Base-by-base conservation (phyloP, 2,329 filamentous ascomycete genomes). In the Diaporthe capsici region DNA sequence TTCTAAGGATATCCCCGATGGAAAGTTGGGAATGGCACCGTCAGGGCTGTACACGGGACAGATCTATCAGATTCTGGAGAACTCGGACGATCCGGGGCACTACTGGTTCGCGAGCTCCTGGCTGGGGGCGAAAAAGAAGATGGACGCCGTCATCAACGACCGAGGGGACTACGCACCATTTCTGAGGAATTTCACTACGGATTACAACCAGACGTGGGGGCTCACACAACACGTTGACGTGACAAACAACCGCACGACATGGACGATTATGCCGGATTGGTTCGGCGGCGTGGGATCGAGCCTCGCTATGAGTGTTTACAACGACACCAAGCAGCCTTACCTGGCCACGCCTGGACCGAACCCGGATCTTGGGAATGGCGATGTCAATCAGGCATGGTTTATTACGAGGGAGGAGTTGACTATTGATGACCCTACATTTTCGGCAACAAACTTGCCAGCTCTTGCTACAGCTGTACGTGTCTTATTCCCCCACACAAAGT, bases 41-140 rank as follows among this genome's bases (percentile, higher is more conserved):
- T 63, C 53, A n/a, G 72, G 72, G 20, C 42, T 67, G 13, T 68
- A 58, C 34, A n/a, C 39, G 12, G 72, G 72, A 22, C 72, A 74
- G 8, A 70, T 74, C 31, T 74, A 67, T 34, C 72, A 74, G 42
- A 28, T 74, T 20, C 53, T 74, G 22, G 51, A 74, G 51, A 70
- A 70, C 4, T 20, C 72, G 4, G 51, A 70, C 0, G 49, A 67
- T 13, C 34, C 61, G 31, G 72, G 72, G 13, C 61, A 70, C 31
- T 74, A 68, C 31, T 70, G 34, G 28, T 58, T 74, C 22, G 44
- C 72, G 31, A 74, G 61, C 39, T 68, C 37, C 6, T 74, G 63
- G 51, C 28, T 74, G 9, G 72, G 72, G 12, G 72, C 72, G 1
- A 70, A 74, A 39, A 1, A 51, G 61, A 74, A 74, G 28, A 44